phyloP scores from a whole-genome alignment of 2,329 filamentous ascomycete genomes.

The Trichoderma atroviride region DNA sequence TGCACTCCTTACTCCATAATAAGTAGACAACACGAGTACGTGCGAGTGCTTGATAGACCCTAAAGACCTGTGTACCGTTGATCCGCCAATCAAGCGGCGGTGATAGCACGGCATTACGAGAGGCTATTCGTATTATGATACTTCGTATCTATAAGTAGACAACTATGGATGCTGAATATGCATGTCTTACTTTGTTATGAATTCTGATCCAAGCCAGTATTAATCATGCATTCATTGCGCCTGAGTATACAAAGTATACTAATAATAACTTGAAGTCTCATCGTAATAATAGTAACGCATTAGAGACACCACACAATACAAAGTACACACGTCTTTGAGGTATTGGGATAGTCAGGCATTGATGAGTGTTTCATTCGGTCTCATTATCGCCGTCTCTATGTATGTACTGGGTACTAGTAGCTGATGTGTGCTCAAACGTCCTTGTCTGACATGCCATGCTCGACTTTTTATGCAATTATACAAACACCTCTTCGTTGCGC shows the following conservation, averaged over 20 bases:
- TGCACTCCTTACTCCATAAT: background rate
- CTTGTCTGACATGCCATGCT: constrained; percentile 15
- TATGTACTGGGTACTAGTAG: background rate
- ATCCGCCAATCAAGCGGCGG: background rate
- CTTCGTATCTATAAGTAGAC: background rate
- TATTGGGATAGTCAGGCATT: background rate
- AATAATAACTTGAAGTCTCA: background rate
- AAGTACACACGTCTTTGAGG: background rate
- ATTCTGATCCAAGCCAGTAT: background rate
- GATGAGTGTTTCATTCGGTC: background rate
- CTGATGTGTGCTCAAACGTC: background rate
- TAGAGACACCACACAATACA: background rate
- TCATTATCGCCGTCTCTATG: background rate
- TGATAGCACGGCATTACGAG: background rate
- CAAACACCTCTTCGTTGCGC: background rate
- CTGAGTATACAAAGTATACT: background rate
- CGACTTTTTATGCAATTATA: background rate
- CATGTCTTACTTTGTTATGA: background rate
- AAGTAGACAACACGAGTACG: background rate
- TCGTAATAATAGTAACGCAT: background rate
- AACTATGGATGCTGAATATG: background rate
- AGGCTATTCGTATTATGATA: background rate
- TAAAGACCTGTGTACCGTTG: background rate
- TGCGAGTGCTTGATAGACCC: background rate
- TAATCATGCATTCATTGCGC: background rate